Evolutionary conservation across 192 early-diverging fungal genomes (phyloP).

Genomic region (Mortierella antarctica): DNA sequence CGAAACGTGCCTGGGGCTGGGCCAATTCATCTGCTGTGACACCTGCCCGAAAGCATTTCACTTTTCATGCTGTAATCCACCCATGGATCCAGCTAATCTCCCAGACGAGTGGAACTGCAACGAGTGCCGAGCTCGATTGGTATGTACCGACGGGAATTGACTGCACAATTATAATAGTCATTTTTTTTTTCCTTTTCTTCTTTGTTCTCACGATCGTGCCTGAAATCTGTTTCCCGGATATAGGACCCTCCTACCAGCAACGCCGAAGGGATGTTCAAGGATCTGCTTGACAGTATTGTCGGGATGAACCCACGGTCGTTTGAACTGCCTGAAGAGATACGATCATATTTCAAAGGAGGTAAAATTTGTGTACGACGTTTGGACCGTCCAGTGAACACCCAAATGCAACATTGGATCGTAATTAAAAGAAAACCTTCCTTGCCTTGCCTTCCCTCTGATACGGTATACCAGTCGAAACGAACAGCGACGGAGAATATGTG

Average conservation of each 20-base stretch:
- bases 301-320: slow-evolving; percentile 49
- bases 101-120: slow-evolving; percentile 56
- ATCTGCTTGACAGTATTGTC: slow-evolving; percentile 39
- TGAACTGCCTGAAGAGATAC: slow-evolving; percentile 48
- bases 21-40: slow-evolving; percentile 56
- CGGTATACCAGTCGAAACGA: slow-evolving; percentile 40
- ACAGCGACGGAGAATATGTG: slow-evolving; percentile 51
- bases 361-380: neutral
- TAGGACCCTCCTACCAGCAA: slow-evolving; percentile 14
- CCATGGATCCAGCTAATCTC: slow-evolving; percentile 38
- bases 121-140: slow-evolving; percentile 28
- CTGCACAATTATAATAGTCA: neutral
- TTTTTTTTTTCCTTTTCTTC: neutral
- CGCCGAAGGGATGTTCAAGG: slow-evolving; percentile 34
- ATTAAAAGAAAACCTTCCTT: neutral
- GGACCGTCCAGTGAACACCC: too few relatives aligned
- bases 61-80: slow-evolving; percentile 57
- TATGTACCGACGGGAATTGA: neutral
- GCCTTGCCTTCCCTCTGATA: neutral
- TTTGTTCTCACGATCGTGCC: neutral
- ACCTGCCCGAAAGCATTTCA: slow-evolving; percentile 59
- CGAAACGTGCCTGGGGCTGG: slow-evolving; percentile 47
- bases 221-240: neutral
- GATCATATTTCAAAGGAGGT: slow-evolving; percentile 54
- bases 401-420: neutral